phyloP scores from a whole-genome alignment of 768 basidiomycete species.

The Psilocybe sp. region DNA sequence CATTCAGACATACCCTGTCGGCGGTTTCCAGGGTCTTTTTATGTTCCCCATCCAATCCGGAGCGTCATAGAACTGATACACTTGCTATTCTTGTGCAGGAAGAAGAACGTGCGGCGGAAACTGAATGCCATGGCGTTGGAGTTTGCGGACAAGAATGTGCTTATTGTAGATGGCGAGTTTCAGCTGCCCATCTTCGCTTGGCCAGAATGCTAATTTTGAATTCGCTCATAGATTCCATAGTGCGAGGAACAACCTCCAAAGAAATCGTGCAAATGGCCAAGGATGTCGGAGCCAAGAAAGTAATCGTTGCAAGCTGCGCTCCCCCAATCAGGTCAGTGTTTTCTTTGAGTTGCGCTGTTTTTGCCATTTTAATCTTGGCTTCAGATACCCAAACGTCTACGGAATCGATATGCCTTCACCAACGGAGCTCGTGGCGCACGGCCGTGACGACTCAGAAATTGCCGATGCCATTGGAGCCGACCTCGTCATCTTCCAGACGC shows the following conservation, averaged over 20 bases:
- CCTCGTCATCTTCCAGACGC: constrained; percentile 92
- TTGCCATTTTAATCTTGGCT: constrained; percentile 1
- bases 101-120: constrained; percentile 92
- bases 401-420: constrained; percentile 99
- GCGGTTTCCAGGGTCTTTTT: neutral
- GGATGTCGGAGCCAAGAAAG: constrained; percentile 95
- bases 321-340: constrained; percentile 84
- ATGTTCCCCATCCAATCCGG: too few species aligned
- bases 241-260: constrained; percentile 96
- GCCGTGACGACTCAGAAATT: constrained; percentile 67
- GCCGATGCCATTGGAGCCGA: constrained; percentile 88
- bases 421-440: constrained; percentile 87
- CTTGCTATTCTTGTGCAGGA: constrained; percentile 39
- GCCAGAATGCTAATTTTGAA: constrained; percentile 1
- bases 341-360: neutral
- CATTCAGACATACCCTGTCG: neutral
- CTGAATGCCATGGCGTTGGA: constrained; percentile 98
- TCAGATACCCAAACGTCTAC: constrained; percentile 89
- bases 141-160: constrained; percentile 87
- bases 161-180: constrained; percentile 89
- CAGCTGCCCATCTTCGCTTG: neutral
- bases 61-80: too few species aligned
- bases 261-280: constrained; percentile 99
- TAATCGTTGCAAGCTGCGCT: constrained; percentile 95
- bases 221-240: constrained; percentile 79